Base-by-base conservation (phyloP, 23 red algal genomes). In the Cyanidioschyzon merolae region DNA sequence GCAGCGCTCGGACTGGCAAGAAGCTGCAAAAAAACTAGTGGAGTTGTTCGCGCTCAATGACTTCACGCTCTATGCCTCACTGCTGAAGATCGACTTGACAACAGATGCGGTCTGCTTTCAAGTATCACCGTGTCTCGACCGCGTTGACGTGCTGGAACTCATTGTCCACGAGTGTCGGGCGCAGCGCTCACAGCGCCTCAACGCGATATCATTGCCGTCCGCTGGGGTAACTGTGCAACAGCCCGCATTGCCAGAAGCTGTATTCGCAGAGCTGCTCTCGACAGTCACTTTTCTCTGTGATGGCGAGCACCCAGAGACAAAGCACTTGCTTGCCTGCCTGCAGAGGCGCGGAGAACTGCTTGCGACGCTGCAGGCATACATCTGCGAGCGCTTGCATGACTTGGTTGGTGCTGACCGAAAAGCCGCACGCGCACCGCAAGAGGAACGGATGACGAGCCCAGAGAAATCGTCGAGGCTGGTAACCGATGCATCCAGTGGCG, bases 11-110 rank as follows among this genome's bases (percentile, higher is more conserved):
- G 45, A 54, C 7, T 71, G 63, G 63, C n/a, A 25, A 27, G 16
- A 7, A 25, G 29, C 21, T 7, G 63, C 63, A 3, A 3, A 71
- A 35, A 7, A 15, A 7, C 63, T 71, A 3, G 32, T 27, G 12
- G n/a, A 71, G 12, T 35, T 71, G n/a, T 71, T 71, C 63, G n/a
- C 32, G 63, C 63, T 25, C 63, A 71, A 71, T 35, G 63, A 71
- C 63, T 71, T 71, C 30, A 3, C 63, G 63, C 63, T 71, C n/a
- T 71, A 71, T 27, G 63, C 63, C 63, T 71, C 63, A 3, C 32
- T 15, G 29, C 12, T 71, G 63, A 7, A 71, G 30, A 35, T 71
- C 63, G 63, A 71, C 12, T 25, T 35, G 63, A 27, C 12, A 27
- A 71, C n/a, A 3, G 63, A 35, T 32, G 12, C 3, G n/a, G 63